Base-by-base conservation (phyloP, 2,329 filamentous ascomycete species). In the Phyllosticta citriasiana region DNA sequence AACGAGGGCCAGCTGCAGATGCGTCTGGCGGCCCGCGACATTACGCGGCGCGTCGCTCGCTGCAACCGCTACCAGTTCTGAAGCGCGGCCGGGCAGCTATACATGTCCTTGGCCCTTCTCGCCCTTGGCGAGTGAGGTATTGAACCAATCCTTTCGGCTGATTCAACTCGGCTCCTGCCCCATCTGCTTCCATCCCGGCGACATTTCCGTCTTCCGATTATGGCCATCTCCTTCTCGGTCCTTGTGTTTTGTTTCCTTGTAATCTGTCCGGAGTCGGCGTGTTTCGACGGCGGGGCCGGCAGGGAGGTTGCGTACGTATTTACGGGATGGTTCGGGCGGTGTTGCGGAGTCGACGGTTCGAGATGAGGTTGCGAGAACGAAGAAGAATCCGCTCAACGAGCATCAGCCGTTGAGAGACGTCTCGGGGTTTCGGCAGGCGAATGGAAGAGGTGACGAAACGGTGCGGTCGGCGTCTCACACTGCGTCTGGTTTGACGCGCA, bases 1-100 rank as follows among this genome's bases (percentile, higher is more conserved):
- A 62, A 62, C 47, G 55, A 62, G 60, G 60, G 60, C 33, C 60
- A 62, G 60, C 56, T 62, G 60, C 60, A 62, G 52, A 62, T 62
- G 60, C 60, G 60, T 1, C 24, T 62, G 30, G 60, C 60, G 3
- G 60, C 60, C 9, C 51, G 60, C 25, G 60, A 62, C 27, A 62
- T 62, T 52, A 62, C 60, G 3, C 24, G 60, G 14, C 55, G 60
- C 24, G 60, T 62, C 4, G 60, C 60, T n/a, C 40, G 60, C n/a
- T 62, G 60, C 16, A 62, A 62, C n/a, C 60, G 60, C 30, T 62
- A 62, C 52, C 53, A 52, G 27, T 62, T 62, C 52, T 62, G 60
- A 61, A 51, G 19, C 4, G 24, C 16, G 30, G 9, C 52, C 52
- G 52, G 3, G 14, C 12, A 47, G 2, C 6, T 6, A 16, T 16